Evolutionary conservation across 2,329 filamentous ascomycete genomes (phyloP).

Genomic region (Coleophoma crateriformis): DNA sequence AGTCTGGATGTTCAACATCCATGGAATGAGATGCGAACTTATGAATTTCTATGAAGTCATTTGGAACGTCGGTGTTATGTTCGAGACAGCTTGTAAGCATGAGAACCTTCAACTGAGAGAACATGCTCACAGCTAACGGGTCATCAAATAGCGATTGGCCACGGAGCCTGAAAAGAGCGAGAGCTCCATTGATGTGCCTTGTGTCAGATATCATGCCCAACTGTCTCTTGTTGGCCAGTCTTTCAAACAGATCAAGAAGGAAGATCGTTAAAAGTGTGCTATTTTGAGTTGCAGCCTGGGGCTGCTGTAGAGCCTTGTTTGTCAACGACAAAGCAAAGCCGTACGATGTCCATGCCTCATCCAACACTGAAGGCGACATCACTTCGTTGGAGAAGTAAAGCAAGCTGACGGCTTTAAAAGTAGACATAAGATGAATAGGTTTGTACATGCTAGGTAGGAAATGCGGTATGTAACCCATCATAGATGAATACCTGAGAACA

Average conservation of each 20-base stretch:
- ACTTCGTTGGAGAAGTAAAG: constrained; percentile 9
- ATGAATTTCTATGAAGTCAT: neutral
- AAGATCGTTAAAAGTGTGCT: constrained; percentile 8
- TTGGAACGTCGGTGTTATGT: neutral
- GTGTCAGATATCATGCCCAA: neutral
- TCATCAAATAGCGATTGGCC: neutral
- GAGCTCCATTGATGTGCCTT: constrained; percentile 11
- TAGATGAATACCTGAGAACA: constrained; percentile 3
- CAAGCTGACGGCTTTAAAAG: constrained; percentile 13
- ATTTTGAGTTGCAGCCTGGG: neutral
- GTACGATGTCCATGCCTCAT: constrained; percentile 4
- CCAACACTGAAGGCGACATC: constrained; percentile 3
- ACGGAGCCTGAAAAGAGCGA: constrained; percentile 11
- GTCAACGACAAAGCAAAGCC: constrained; percentile 1
- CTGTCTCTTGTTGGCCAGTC: constrained; percentile 3
- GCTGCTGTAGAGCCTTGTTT: neutral
- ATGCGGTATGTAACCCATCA: constrained; percentile 7
- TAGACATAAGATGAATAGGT: constrained; percentile 2
- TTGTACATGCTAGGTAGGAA: constrained; percentile 1
- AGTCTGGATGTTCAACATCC: neutral
- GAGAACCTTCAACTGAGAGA: constrained; percentile 3
- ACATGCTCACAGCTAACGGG: neutral
- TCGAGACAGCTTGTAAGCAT: constrained; percentile 1
- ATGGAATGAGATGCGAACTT: neutral
- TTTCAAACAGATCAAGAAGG: constrained; percentile 11